These are phyloP conservation scores for Xylaria sp. DNA, from an alignment of 2,329 filamentous ascomycete species.

Conservation along the genomic window DNA sequence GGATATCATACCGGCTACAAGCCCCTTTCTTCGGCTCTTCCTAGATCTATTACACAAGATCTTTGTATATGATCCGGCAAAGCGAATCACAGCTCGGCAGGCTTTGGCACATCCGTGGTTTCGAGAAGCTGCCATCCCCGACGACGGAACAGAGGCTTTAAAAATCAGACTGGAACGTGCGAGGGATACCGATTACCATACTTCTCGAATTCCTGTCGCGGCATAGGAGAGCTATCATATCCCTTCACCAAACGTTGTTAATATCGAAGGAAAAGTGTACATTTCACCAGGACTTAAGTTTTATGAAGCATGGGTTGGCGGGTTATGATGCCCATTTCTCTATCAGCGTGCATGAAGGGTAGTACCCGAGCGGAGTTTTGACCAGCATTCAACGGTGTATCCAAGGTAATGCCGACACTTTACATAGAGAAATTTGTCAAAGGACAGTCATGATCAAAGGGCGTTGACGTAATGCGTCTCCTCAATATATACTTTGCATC, in stretches of 20 bases:
- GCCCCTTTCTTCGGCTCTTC: slow-evolving; percentile 70
- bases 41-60: slow-evolving; percentile 73
- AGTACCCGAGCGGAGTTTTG: slow-evolving; percentile 42
- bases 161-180: slow-evolving; percentile 69
- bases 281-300: slow-evolving; percentile 37
- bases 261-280: slow-evolving; percentile 45
- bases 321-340: slow-evolving; percentile 38
- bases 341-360: slow-evolving; percentile 38
- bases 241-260: slow-evolving; percentile 36
- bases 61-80: slow-evolving; percentile 73
- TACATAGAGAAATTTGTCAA: slow-evolving; percentile 46
- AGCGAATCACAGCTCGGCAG: slow-evolving; percentile 74
- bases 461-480: slow-evolving; percentile 42
- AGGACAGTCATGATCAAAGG: slow-evolving; percentile 41
- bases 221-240: slow-evolving; percentile 39
- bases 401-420: slow-evolving; percentile 43
- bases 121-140: slow-evolving; percentile 69
- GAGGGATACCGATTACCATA: slow-evolving; percentile 55
- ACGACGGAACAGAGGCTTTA: slow-evolving; percentile 75
- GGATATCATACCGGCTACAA: slow-evolving; percentile 73
- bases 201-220: slow-evolving; percentile 39
- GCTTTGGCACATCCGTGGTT: slow-evolving; percentile 76
- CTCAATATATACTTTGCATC: slow-evolving; percentile 46
- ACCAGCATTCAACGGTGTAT: slow-evolving; percentile 45
- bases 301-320: slow-evolving; percentile 44